Percentiles rank a stretch among this genome's conserved stretches.
Evolutionary conservation across 441 rosid genomes (phyloP).

Genomic region (Dalechampia spathulata): DNA sequence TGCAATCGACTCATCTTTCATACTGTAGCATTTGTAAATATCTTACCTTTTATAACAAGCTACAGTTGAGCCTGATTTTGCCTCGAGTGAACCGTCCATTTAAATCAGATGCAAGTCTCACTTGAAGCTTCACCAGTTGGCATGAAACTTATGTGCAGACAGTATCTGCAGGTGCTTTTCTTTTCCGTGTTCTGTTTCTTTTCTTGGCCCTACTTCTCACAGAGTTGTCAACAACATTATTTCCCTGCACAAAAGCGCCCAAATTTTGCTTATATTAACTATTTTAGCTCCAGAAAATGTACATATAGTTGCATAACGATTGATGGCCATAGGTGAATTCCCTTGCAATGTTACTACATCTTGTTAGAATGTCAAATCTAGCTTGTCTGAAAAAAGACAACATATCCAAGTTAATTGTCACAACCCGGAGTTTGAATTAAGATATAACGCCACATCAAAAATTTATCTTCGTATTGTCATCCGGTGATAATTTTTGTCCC

Average conservation of each 20-base stretch:
- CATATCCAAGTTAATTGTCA: not conserved
- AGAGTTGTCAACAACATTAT: constrained; percentile 18
- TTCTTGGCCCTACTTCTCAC: constrained; percentile 34
- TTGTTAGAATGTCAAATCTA: not conserved
- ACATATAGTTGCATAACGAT: not conserved
- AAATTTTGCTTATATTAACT: not conserved
- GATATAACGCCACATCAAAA: not conserved
- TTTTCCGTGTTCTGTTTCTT: constrained; percentile 31
- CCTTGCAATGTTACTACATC: not conserved
- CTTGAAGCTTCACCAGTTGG: not conserved
- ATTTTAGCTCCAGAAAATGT: not conserved
- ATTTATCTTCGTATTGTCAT: not conserved
- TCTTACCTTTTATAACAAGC: no score
- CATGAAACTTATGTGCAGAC: constrained; percentile 3
- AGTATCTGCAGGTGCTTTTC: constrained; percentile 13
- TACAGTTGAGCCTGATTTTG: not conserved
- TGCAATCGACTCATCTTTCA: not conserved
- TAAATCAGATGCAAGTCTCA: not conserved
- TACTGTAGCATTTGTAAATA: no score
- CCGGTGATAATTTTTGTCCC: no score
- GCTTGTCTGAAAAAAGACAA: not conserved
- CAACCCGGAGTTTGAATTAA: not conserved
- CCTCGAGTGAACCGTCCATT: not conserved
- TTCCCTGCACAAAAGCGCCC: constrained; percentile 31
- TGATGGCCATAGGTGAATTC: not conserved